Evolutionary conservation across 2,329 filamentous ascomycete species (phyloP).

Genomic region (Cladosporium sp.): DNA sequence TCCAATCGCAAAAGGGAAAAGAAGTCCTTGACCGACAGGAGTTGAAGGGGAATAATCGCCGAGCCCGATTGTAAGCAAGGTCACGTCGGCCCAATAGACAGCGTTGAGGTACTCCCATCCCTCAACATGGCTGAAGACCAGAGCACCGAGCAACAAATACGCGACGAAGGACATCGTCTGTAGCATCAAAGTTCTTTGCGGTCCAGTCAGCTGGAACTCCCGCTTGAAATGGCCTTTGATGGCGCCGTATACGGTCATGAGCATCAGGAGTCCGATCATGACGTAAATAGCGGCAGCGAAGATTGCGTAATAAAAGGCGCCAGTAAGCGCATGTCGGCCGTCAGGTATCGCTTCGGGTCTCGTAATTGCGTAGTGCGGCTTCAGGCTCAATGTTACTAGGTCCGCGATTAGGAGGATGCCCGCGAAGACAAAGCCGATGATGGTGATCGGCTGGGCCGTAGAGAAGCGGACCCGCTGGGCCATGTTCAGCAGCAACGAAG

Average conservation of each 20-base stretch:
- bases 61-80: conserved; percentile 50
- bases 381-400: conserved; percentile 41
- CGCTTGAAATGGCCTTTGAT: conserved; percentile 48
- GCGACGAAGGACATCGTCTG: conserved; percentile 46
- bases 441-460: conserved; percentile 54
- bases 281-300: conserved; percentile 53
- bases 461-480: conserved; percentile 48
- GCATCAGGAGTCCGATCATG: conserved; percentile 49
- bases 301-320: conserved; percentile 55
- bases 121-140: conserved; percentile 44
- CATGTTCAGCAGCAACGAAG: conserved; percentile 54
- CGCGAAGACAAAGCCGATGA: conserved; percentile 40
- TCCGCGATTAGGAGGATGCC: conserved; percentile 50
- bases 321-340: conserved; percentile 41
- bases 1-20: conserved; percentile 51
- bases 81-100: conserved; percentile 52
- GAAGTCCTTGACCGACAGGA: conserved; percentile 42
- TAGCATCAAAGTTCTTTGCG: conserved; percentile 51
- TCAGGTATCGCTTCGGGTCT: conserved; percentile 25
- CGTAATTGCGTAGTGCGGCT: conserved; percentile 38
- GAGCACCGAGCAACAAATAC: conserved; percentile 43
- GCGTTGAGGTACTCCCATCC: conserved; percentile 49
- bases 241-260: conserved; percentile 51
- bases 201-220: conserved; percentile 50
- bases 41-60: conserved; percentile 47